phyloP scores from a whole-genome alignment of 2,329 filamentous ascomycete genomes.

The Colletotrichum truncatum region DNA sequence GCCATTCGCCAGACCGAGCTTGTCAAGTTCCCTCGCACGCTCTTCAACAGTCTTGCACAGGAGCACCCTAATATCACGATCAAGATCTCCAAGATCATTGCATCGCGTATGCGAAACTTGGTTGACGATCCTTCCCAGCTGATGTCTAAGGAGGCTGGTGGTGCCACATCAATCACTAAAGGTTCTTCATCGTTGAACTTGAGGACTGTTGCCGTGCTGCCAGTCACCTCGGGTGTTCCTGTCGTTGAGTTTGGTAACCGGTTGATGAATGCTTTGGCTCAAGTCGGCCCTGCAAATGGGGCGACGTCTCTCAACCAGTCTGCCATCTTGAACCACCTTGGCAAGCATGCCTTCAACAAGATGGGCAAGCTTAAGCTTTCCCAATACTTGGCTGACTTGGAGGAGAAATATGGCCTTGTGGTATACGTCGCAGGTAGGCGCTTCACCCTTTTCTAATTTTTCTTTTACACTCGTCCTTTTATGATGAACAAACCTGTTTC shows the following conservation, averaged over 20 bases:
- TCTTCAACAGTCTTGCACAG: conserved; percentile 97
- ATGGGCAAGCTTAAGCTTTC: conserved; percentile 97
- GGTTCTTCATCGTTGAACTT: conserved; percentile 90
- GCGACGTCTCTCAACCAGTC: conserved; percentile 94
- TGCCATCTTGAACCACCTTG: conserved; percentile 92
- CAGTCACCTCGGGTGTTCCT: conserved; percentile 89
- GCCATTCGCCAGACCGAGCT: conserved; percentile 97
- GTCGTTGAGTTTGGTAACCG: conserved; percentile 95
- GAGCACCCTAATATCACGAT: conserved; percentile 99
- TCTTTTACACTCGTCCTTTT: conserved; percentile 17
- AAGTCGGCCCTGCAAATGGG: conserved; percentile 89
- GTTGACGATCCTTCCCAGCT: conserved; percentile 82
- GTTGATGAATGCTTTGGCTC: conserved; percentile 85
- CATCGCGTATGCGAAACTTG: conserved; percentile 89
- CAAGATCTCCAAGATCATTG: conserved; percentile 98
- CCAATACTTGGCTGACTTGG: conserved; percentile 94
- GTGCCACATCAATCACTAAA: conserved; percentile 68
- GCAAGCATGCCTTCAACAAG: conserved; percentile 93
- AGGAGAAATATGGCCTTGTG: conserved; percentile 96
- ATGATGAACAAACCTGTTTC: conserved; percentile 63
- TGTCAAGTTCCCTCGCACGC: conserved; percentile 92
- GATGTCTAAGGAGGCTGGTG: conserved; percentile 68
- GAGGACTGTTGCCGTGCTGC: conserved; percentile 90
- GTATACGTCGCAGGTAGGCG: conserved; percentile 84
- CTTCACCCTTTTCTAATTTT: conserved; percentile 35